Conservation (phyloP, 345 rosid genomes). For the Rhodamnia argentea region DNA sequence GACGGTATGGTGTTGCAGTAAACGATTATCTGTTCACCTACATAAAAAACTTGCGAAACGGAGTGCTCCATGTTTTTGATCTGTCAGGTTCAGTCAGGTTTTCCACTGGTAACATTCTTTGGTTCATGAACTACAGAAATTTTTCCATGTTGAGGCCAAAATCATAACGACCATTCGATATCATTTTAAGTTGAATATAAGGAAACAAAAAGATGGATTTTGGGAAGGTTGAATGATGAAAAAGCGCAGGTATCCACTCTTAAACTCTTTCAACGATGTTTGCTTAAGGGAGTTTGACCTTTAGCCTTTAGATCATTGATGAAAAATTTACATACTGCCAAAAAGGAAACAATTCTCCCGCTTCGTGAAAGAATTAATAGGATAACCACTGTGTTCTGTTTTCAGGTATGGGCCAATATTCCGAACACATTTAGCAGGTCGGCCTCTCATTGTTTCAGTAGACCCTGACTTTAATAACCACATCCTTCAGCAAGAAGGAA, state of each 20-base stretch:
- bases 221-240: neutral
- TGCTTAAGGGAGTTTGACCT: too few relatives aligned
- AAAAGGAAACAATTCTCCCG: neutral
- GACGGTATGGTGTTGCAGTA: neutral
- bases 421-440: conserved; percentile 3
- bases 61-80: neutral
- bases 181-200: neutral
- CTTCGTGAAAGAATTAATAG: neutral
- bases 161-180: neutral
- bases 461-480: conserved; percentile 10
- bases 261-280: neutral
- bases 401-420: conserved; percentile 12
- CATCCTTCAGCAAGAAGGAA: conserved; percentile 6
- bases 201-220: neutral
- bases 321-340: too few relatives aligned
- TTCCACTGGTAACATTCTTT: neutral
- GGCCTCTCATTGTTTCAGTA: conserved; percentile 3
- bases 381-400: neutral
- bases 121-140: neutral
- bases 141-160: neutral
- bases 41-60: neutral
- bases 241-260: neutral
- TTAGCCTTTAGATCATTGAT: too few relatives aligned
- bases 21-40: neutral
- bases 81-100: neutral